Conservation (phyloP, 192 early-diverging fungal species). For the Phlyctochytrium arcticum region DNA sequence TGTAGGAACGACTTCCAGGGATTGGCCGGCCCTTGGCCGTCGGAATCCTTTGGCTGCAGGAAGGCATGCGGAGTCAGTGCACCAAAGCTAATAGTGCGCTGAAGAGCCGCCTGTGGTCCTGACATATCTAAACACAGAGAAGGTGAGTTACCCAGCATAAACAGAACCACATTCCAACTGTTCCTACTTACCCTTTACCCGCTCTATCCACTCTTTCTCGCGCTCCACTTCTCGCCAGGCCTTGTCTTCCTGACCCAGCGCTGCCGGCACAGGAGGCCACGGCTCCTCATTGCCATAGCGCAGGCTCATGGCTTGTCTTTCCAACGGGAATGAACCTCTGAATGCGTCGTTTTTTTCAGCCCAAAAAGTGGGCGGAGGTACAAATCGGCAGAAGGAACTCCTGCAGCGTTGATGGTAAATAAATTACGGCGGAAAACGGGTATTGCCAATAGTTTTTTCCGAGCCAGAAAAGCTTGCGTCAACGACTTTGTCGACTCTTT, state of each 20-base stretch:
- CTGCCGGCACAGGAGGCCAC: slow-evolving; percentile 7
- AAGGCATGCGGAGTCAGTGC: slow-evolving; percentile 16
- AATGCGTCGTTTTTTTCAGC: no score
- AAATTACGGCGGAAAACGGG: no score
- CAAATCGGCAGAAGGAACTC: no score
- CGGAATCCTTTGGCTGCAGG: slow-evolving; percentile 21
- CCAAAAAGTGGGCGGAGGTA: no score
- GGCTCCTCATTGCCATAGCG: slow-evolving; percentile 4
- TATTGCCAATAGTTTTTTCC: no score
- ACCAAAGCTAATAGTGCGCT: slow-evolving; percentile 15
- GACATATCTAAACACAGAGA: slow-evolving; percentile 9
- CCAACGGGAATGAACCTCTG: no score
- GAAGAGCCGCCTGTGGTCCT: background rate
- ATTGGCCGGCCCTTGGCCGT: background rate
- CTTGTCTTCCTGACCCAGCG: slow-evolving; percentile 20
- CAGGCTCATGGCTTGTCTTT: background rate
- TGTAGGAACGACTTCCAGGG: slow-evolving; percentile 13
- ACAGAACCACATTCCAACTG: background rate
- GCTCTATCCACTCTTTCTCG: slow-evolving; percentile 26
- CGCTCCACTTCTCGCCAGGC: slow-evolving; percentile 24
- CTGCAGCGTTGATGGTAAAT: no score
- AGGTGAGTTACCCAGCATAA: background rate
- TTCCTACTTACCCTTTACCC: slow-evolving; percentile 21
- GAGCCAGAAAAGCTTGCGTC: no score
- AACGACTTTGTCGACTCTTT: no score